phyloP scores from a whole-genome alignment of 2,329 filamentous ascomycete genomes.

The Curvularia verruculosa region DNA sequence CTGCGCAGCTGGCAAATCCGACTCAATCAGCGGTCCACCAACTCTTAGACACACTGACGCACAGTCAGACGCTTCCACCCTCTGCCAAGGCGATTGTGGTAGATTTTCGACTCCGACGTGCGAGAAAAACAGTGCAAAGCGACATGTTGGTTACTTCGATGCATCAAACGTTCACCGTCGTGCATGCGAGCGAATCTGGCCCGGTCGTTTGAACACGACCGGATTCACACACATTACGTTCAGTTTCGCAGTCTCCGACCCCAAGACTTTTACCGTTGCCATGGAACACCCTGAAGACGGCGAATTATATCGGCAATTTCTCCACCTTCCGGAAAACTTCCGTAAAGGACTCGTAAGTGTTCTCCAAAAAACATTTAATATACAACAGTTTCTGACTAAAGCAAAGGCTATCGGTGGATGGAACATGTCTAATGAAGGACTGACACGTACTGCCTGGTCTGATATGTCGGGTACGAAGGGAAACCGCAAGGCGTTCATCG shows the following conservation, averaged over 20 bases:
- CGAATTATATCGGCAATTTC: constrained; percentile 26
- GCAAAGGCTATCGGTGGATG: constrained; percentile 50
- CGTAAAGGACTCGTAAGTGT: constrained; percentile 23
- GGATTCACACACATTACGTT: constrained; percentile 37
- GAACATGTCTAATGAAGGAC: constrained; percentile 34
- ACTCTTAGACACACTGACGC: constrained; percentile 17
- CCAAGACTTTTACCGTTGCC: constrained; percentile 36
- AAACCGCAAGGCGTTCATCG: constrained; percentile 48
- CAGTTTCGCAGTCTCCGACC: constrained; percentile 53
- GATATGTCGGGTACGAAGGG: constrained; percentile 39
- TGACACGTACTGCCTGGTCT: constrained; percentile 47
- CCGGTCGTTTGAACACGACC: constrained; percentile 27
- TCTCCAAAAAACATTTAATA: not conserved
- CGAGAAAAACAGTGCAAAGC: not conserved
- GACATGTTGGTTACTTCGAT: constrained; percentile 27
- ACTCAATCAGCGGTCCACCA: constrained; percentile 3
- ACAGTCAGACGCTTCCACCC: not conserved
- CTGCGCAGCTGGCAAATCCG: not conserved
- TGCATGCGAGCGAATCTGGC: constrained; percentile 30
- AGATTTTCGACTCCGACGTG: constrained; percentile 1
- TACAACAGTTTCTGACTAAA: not conserved
- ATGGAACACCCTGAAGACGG: constrained; percentile 24
- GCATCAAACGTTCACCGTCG: constrained; percentile 29
- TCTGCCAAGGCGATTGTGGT: not conserved
- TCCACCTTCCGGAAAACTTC: constrained; percentile 17